Evolutionary conservation across 2,329 filamentous ascomycete genomes (phyloP), one percentile per base, ranked within the genome.

Genomic region (Neonectria hederae): DNA sequence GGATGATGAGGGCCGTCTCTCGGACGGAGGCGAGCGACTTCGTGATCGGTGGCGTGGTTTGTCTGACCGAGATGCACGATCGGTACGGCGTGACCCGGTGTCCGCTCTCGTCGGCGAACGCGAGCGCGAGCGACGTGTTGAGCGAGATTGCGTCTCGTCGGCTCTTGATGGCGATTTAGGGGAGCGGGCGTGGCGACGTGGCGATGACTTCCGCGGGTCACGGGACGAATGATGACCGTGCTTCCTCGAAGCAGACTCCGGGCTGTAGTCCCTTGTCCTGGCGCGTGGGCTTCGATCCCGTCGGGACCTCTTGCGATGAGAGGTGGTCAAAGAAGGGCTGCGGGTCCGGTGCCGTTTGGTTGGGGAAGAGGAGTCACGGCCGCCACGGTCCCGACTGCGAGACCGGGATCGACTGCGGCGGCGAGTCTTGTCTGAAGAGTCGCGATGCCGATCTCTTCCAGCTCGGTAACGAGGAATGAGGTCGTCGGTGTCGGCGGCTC

Each of bases 281-380:
- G 65, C 59, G 69, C 82, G 82, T 22, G 77, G 74, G 52, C 77
- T 79, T 52, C 74, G 71, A 4, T 74, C 71, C 63, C 76, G 74
- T 64, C 76, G 77, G 19, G 77, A 80, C 74, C 73, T 80, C 70
- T 84, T 84, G 26, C 79, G 76, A 54, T 77, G 78, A 32, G 76
- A 76, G 5, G 73, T 71, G 3, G 75, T 76, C 22, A 77, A 72
- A 2, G 82, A 78, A n/a, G 73, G 79, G 52, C 80, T 83, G 54
- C 77, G 77, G 62, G 78, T 83, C 62, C 82, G 77, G 52, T 78
- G 76, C 54, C 82, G 77, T 69, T 83, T 84, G 38, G 77, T 66
- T 6, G 80, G 78, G 24, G 78, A 73, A 30, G 80, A 77, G 4
- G 81, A 81, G 59, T 75, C 74, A 32, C 62, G 72, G 51, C 70